These are phyloP conservation scores for Aspergillus uvarum DNA, from an alignment of 2,329 filamentous ascomycete species.

Conservation along the genomic window DNA sequence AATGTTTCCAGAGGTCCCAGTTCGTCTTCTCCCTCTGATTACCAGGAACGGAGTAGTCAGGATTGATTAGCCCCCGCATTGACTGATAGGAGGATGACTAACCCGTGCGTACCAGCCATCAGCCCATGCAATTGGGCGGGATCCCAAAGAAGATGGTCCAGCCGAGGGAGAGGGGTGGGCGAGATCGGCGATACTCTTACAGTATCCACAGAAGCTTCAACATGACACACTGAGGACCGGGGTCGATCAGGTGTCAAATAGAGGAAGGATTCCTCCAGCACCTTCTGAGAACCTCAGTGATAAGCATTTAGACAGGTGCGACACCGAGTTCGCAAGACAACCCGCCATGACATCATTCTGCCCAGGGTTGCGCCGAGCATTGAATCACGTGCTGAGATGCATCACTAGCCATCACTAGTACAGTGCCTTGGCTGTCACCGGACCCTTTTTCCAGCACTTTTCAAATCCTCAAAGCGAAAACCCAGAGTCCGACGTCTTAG, in stretches of 20 bases:
- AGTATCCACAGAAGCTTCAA: background rate
- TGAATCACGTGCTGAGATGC: background rate
- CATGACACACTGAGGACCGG: background rate
- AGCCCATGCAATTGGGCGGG: background rate
- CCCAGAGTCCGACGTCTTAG: background rate
- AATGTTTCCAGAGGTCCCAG: no score
- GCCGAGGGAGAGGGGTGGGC: background rate
- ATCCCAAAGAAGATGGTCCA: constrained; percentile 6
- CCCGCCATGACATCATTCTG: background rate
- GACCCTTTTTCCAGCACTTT: background rate
- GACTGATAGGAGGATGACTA: background rate
- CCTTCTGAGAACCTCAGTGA: no score
- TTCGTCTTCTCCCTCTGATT: no score
- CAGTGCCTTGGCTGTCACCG: background rate
- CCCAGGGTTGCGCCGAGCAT: background rate
- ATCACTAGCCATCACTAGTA: background rate
- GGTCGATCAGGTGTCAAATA: background rate
- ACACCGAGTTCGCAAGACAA: background rate
- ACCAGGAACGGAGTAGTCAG: no score
- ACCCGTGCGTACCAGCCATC: background rate
- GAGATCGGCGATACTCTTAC: background rate
- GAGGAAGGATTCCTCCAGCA: background rate
- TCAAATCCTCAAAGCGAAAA: background rate
- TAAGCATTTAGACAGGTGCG: no score
- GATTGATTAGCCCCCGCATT: background rate